Percentiles rank a stretch among this genome's conserved stretches.
phyloP scores from a whole-genome alignment of 257 asterid genomes.

The Gardenia jasminoides region DNA sequence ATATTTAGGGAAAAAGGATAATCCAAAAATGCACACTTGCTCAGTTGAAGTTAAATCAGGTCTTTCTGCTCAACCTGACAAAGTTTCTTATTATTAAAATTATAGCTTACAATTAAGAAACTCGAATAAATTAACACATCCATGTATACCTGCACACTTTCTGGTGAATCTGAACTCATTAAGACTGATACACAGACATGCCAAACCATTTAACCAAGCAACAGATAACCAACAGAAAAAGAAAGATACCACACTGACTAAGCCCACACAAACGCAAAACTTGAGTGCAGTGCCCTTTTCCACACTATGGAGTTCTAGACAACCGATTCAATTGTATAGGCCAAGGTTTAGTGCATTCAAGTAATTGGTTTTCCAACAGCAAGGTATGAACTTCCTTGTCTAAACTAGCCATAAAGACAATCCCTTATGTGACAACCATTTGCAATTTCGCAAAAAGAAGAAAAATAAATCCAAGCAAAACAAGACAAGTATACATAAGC shows the following conservation, averaged over 20 bases:
- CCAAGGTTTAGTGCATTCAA: neutral
- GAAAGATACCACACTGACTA: neutral
- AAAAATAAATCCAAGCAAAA: neutral
- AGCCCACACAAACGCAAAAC: neutral
- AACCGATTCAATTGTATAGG: neutral
- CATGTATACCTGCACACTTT: neutral
- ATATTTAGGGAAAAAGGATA: no score
- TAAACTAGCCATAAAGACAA: neutral
- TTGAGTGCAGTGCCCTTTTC: neutral
- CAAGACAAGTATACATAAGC: neutral
- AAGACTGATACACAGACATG: neutral
- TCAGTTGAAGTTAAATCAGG: neutral
- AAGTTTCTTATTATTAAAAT: no score
- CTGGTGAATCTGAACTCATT: neutral
- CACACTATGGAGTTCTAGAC: neutral
- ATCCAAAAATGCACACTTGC: no score
- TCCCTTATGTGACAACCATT: neutral
- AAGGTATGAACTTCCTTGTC: neutral
- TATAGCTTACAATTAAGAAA: no score
- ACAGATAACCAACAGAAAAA: neutral
- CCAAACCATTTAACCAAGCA: neutral
- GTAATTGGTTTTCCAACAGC: neutral
- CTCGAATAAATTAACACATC: neutral
- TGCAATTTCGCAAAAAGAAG: neutral
- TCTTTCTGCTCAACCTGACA: conserved; percentile 5